Percentiles rank a stretch among this genome's conserved stretches.
Conservation (phyloP, 1,284 basidiomycete genomes). For the Cerrena zonata region DNA sequence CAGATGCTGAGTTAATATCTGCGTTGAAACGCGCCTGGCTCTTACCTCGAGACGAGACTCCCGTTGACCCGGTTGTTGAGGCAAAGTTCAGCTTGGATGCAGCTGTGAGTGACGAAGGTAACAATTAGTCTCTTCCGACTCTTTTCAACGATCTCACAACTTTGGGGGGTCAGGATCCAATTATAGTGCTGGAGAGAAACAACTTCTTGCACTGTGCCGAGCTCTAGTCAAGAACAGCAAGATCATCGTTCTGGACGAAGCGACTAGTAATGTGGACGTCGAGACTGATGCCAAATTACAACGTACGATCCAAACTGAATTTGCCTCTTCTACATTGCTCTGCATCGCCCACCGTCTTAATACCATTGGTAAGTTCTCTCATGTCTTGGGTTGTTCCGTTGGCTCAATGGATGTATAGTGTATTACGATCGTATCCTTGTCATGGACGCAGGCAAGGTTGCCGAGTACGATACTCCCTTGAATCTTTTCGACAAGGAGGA, state of each 20-base stretch:
- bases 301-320: constrained; percentile 68
- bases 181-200: constrained; percentile 74
- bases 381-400: too few species aligned
- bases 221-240: constrained; percentile 67
- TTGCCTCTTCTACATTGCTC: constrained; percentile 55
- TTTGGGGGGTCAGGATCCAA: constrained; percentile 69
- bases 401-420: constrained; percentile 31
- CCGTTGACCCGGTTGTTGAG: constrained; percentile 42
- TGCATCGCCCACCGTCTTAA: constrained; percentile 76
- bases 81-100: constrained; percentile 67
- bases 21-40: constrained; percentile 55
- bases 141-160: too few species aligned
- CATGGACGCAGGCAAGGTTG: constrained; percentile 64
- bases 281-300: constrained; percentile 78
- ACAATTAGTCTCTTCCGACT: too few species aligned
- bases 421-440: constrained; percentile 75
- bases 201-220: constrained; percentile 67
- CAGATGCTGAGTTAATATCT: constrained; percentile 49
- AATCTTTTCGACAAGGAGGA: constrained; percentile 62
- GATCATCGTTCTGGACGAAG: constrained; percentile 73
- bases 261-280: constrained; percentile 79
- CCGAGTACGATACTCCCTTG: constrained; percentile 75
- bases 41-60: constrained; percentile 42
- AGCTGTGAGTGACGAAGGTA: constrained; percentile 58
- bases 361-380: constrained; percentile 55